These are phyloP conservation scores for Perkinsus chesapeaki DNA, from an alignment of 169 alveolate species.

Conservation along the genomic window DNA sequence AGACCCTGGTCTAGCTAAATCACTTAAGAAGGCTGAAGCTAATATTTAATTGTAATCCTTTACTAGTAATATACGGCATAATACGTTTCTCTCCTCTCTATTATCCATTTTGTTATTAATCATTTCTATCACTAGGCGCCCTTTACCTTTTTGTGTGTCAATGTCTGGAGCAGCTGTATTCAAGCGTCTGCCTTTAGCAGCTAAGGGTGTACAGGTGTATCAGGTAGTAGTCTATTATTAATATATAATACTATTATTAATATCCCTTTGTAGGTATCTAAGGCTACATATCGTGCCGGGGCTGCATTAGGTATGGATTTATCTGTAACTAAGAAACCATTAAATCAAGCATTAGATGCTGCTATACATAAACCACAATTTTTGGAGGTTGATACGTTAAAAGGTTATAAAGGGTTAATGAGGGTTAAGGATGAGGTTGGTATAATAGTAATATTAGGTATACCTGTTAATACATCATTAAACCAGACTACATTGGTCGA, in stretches of 20 bases:
- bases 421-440: background rate
- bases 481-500: background rate
- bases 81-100: background rate
- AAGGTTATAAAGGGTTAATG: background rate
- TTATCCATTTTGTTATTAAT: no score
- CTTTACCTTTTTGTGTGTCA: no score
- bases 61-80: background rate
- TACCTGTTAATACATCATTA: background rate
- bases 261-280: background rate
- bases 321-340: background rate
- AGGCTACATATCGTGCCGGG: background rate
- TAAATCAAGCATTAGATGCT: background rate
- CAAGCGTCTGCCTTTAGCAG: background rate
- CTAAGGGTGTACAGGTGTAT: background rate
- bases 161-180: background rate
- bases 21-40: background rate
- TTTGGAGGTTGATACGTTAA: background rate
- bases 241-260: background rate
- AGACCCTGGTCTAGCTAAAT: background rate
- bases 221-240: background rate
- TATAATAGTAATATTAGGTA: background rate
- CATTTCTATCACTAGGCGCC: no score
- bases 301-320: background rate
- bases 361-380: background rate
- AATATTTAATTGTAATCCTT: background rate